Evolutionary conservation across 1,139 yeast genomes (phyloP).

Genomic region (Pichia sp.): DNA sequence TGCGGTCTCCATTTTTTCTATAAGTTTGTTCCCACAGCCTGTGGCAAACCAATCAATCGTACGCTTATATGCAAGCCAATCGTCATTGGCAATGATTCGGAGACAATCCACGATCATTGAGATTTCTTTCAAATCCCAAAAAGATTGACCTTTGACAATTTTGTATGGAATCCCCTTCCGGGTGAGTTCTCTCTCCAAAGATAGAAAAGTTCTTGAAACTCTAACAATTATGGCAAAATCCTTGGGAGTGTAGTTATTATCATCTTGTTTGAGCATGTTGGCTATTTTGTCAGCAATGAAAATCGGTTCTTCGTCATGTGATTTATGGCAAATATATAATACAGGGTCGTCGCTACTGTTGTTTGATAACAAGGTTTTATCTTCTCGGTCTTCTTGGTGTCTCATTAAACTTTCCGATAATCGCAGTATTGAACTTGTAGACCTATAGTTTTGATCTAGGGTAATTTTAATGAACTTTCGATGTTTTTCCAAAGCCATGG

Average conservation of each 20-base stretch:
- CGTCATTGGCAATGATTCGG: conserved; percentile 57
- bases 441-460: conserved; percentile 73
- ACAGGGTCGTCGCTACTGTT: conserved; percentile 43
- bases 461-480: conserved; percentile 30
- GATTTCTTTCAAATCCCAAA: conserved; percentile 78
- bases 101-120: conserved; percentile 59
- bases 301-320: conserved; percentile 7
- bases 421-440: conserved; percentile 62
- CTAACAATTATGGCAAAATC: conserved; percentile 75
- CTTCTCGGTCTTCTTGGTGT: conserved; percentile 48
- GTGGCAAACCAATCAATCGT: conserved; percentile 59
- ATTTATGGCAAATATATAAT: conserved; percentile 1
- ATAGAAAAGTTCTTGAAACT: conserved; percentile 47
- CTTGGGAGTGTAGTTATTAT: conserved; percentile 38
- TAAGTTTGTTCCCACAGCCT: conserved; percentile 65
- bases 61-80: conserved; percentile 55
- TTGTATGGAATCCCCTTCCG: conserved; percentile 56
- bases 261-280: conserved; percentile 1
- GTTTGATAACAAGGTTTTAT: conserved; percentile 48
- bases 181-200: conserved; percentile 60
- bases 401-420: conserved; percentile 66
- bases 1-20: conserved; percentile 38
- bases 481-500: conserved; percentile 38
- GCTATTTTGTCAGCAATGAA: conserved; percentile 13
- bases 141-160: conserved; percentile 67